Evolutionary conservation across 2,329 filamentous ascomycete species (phyloP).

Genomic region (Aspergillus unguis): DNA sequence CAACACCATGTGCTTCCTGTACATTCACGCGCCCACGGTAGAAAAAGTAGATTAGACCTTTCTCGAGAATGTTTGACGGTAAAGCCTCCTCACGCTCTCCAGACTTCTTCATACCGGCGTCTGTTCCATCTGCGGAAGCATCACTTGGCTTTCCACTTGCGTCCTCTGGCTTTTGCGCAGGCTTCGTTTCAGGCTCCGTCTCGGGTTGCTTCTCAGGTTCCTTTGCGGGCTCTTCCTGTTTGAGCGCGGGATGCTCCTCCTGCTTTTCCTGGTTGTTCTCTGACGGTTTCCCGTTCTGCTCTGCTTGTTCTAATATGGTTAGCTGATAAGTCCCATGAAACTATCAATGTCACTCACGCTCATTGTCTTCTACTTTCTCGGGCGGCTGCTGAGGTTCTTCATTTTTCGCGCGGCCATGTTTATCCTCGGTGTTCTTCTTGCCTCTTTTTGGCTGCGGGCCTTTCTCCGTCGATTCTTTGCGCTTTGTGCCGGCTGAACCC

Average conservation of each 20-base stretch:
- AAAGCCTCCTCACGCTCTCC: constrained; percentile 50
- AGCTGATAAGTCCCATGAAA: neutral
- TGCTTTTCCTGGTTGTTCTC: constrained; percentile 11
- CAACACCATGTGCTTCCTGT: constrained; percentile 64
- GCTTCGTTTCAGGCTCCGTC: constrained; percentile 8
- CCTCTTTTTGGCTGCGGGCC: constrained; percentile 37
- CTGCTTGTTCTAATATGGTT: neutral
- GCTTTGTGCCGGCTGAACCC: constrained; percentile 35
- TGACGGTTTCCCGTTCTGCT: neutral
- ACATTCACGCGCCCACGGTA: constrained; percentile 72
- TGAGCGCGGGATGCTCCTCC: too few species aligned
- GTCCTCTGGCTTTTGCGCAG: constrained; percentile 11
- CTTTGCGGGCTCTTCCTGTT: constrained; percentile 7
- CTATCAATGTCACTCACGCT: constrained; percentile 4
- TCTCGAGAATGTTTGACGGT: constrained; percentile 70
- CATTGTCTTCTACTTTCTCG: constrained; percentile 12
- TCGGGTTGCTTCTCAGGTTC: constrained; percentile 12
- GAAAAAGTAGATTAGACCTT: constrained; percentile 90
- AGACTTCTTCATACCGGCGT: constrained; percentile 49
- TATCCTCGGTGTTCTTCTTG: constrained; percentile 29
- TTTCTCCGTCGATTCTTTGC: constrained; percentile 34
- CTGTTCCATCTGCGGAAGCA: constrained; percentile 16
- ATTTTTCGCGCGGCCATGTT: constrained; percentile 7
- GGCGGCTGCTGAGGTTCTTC: constrained; percentile 9
- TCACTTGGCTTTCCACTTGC: constrained; percentile 4